A percentile compares a stretch with the other conserved stretches of the same genome.
phyloP scores from a whole-genome alignment of 2,329 filamentous ascomycete species.

The Colletotrichum sansevieriae region DNA sequence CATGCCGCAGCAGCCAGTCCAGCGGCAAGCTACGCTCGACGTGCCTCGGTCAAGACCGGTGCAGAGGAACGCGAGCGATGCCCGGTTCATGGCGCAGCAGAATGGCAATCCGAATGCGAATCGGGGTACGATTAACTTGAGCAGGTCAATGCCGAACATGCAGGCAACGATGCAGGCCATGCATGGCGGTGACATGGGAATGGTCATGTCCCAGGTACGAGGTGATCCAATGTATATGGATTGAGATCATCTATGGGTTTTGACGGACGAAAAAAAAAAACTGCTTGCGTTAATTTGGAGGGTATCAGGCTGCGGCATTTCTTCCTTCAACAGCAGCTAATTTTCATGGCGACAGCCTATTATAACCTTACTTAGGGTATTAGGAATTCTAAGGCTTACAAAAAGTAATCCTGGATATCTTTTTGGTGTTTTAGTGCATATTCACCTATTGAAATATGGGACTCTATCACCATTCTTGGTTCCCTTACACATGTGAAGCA shows the following conservation, averaged over 20 bases:
- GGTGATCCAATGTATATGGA: constrained; percentile 67
- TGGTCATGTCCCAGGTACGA: constrained; percentile 61
- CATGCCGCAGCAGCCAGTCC: constrained; percentile 51
- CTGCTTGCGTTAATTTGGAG: constrained; percentile 1
- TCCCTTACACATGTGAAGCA: neutral
- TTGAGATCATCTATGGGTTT: constrained; percentile 45
- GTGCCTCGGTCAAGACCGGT: constrained; percentile 57
- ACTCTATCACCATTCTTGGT: constrained; percentile 14
- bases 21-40: constrained; percentile 58
- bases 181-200: constrained; percentile 59
- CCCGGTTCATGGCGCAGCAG: constrained; percentile 60
- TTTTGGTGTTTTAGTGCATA: constrained; percentile 32
- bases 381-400: constrained; percentile 27
- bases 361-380: constrained; percentile 34
- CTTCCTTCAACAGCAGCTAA: constrained; percentile 19
- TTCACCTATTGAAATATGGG: constrained; percentile 17
- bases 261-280: neutral
- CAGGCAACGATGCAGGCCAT: constrained; percentile 57
- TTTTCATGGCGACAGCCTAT: constrained; percentile 31
- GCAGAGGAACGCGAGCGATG: constrained; percentile 48
- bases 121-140: constrained; percentile 55
- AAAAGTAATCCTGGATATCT: constrained; percentile 17
- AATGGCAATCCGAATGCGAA: constrained; percentile 54
- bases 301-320: constrained; percentile 18
- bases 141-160: constrained; percentile 62